Evolutionary conservation across 352 stramenopile genomes (phyloP), one percentile per base, ranked within the genome.

Genomic region (Phytophthora melonis): DNA sequence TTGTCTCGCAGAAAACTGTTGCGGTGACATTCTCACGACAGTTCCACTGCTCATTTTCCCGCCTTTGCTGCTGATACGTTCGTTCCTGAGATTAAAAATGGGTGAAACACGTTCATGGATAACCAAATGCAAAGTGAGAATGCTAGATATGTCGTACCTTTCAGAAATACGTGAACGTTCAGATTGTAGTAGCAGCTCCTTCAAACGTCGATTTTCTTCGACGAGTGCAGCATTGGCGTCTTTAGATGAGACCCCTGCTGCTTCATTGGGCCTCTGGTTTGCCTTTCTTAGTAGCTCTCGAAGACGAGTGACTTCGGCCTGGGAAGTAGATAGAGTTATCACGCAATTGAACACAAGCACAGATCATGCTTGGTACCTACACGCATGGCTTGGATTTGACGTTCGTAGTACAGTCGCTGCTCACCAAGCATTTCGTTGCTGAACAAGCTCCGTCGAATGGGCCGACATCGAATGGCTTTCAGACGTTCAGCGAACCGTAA

Each of bases 401-500:
- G 82, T 39, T 93, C 87, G 63, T 93, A 92, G 64, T 85, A 91
- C 7, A 82, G 27, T 3, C 86, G 74, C 67, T 91, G 83, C 18
- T 91, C 87, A 1, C 84, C 79, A 27, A 86, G 36, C 41, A 80
- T 59, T 58, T 92, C 83, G 41, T 70, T 91, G 30, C 78, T 79
- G 19, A 90, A 79, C 16, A 89, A 62, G n/a, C 79, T 80, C 19
- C 83, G 73, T 0, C 80, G 77, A 50, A 91, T 77, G n/a, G 87
- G 87, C 0, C 74, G 72, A 60, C 83, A 92, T 9, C 81, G 79
- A 14, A 94, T 70, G 3, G 83, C 59, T 68, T 89, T 86, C 18
- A 94, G 73, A 1, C 86, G 81, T 60, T 94, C 86, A 14, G 86
- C 86, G 58, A 94, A 93, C 9, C 87, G 75, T 52, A 94, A 67